Percentiles rank a stretch among this genome's conserved stretches.
phyloP scores from a whole-genome alignment of 768 basidiomycete genomes.

The Hypholoma sublateritium region DNA sequence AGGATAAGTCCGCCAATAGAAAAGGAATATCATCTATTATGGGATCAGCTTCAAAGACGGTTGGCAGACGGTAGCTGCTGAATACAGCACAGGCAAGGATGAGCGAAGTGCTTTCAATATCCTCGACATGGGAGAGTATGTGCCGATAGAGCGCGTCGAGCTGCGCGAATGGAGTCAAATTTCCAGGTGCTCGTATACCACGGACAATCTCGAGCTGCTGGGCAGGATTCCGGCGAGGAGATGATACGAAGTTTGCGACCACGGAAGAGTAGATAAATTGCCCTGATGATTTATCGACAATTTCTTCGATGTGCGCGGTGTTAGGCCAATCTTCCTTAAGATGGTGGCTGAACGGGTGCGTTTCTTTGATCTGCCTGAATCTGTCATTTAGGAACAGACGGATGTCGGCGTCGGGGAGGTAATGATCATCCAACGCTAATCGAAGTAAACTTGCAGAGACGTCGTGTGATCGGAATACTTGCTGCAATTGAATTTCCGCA shows the following conservation, averaged over 20 bases:
- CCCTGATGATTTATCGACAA: conserved; percentile 4
- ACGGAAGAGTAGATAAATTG: conserved; percentile 10
- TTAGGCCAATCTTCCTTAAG: neutral
- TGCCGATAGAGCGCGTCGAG: conserved; percentile 7
- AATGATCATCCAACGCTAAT: neutral
- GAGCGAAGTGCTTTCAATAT: neutral
- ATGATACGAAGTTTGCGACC: conserved; percentile 1
- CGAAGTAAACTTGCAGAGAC: neutral
- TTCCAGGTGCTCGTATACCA: neutral
- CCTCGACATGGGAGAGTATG: neutral
- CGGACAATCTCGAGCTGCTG: neutral
- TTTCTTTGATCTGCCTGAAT: conserved; percentile 2
- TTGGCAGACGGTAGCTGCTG: too few species aligned
- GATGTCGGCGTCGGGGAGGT: conserved; percentile 5
- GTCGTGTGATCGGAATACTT: neutral
- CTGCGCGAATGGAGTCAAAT: neutral
- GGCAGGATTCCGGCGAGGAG: neutral
- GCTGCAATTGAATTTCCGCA: neutral
- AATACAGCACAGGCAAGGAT: neutral
- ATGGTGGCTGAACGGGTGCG: neutral
- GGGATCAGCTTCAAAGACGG: too few species aligned
- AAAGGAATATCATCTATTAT: too few species aligned
- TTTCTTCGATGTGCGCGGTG: neutral
- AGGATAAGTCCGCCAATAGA: too few species aligned
- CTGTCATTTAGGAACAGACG: neutral